Evolutionary conservation across 495 filamentous ascomycete genomes (phyloP).

Genomic region (Aspergillus kassunensis): DNA sequence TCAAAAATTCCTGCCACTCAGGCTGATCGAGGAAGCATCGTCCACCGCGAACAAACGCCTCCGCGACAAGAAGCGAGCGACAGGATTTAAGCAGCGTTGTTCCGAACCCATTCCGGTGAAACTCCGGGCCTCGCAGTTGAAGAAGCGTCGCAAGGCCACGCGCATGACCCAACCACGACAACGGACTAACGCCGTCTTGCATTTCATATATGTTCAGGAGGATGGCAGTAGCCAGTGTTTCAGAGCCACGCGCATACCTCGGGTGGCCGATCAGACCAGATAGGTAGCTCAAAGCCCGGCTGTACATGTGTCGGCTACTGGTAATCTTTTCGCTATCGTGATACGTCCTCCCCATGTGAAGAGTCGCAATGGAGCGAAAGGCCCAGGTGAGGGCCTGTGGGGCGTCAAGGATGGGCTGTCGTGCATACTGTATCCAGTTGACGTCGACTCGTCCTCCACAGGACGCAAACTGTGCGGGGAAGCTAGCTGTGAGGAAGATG

Average conservation of each 20-base stretch:
- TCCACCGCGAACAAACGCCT: constrained; percentile 18
- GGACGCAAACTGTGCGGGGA: constrained; percentile 15
- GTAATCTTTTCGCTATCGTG: constrained; percentile 6
- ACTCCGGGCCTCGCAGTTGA: constrained; percentile 20
- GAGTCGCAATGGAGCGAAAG: constrained; percentile 6
- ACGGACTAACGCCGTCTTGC: constrained; percentile 18
- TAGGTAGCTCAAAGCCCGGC: constrained; percentile 9
- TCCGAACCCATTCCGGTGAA: constrained; percentile 23
- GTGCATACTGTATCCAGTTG: constrained; percentile 12
- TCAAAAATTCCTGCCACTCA: constrained; percentile 20
- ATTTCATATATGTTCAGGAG: constrained; percentile 27
- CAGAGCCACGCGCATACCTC: constrained; percentile 5
- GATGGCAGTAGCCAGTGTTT: constrained; percentile 17
- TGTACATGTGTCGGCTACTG: constrained; percentile 18
- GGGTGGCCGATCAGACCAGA: constrained; percentile 5
- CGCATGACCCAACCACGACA: constrained; percentile 27
- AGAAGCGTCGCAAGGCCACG: constrained; percentile 26
- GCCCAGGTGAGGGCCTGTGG: constrained; percentile 12
- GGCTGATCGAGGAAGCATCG: constrained; percentile 22
- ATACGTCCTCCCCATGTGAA: constrained; percentile 9
- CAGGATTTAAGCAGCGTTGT: constrained; percentile 20
- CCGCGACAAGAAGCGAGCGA: constrained; percentile 22
- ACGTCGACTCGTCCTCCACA: constrained; percentile 8
- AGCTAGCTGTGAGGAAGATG: constrained; percentile 11
- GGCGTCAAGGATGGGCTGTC: background rate